Evolutionary conservation across 1,284 basidiomycete genomes (phyloP).

Genomic region (Trichosporon coremiiforme): DNA sequence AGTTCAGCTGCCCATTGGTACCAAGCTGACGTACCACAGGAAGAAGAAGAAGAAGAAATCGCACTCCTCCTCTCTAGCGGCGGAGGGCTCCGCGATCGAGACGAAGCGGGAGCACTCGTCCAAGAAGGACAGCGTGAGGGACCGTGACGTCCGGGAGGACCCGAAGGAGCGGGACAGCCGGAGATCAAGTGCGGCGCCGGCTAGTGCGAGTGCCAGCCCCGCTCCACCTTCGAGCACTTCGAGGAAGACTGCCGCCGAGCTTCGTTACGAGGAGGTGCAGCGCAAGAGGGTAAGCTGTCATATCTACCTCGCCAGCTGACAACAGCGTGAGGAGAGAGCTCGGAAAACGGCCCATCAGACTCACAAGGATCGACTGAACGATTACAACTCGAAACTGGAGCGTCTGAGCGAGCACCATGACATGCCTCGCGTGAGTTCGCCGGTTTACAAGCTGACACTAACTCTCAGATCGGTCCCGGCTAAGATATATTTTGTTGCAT

Average conservation of each 20-base stretch:
- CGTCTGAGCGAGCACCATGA: conserved; percentile 61
- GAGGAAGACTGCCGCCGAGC: conserved; percentile 85
- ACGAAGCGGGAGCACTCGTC: conserved; percentile 30
- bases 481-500: conserved; percentile 18
- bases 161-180: conserved; percentile 6
- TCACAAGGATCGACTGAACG: conserved; percentile 92
- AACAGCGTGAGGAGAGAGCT: conserved; percentile 76
- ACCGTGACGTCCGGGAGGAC: conserved; percentile 19
- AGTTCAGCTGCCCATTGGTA: conserved; percentile 43
- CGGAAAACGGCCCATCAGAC: conserved; percentile 79
- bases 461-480: conserved; percentile 30
- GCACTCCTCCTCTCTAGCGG: conserved; percentile 55
- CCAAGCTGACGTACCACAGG: conserved; percentile 14
- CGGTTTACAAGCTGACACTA: background rate
- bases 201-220: background rate
- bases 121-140: conserved; percentile 58
- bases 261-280: conserved; percentile 82
- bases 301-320: background rate
- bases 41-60: conserved; percentile 73
- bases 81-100: conserved; percentile 1
- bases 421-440: conserved; percentile 48
- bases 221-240: conserved; percentile 22
- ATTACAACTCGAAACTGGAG: conserved; percentile 88
- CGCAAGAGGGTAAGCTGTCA: conserved; percentile 68
- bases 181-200: conserved; percentile 19